Conservation (phyloP, 2,329 filamentous ascomycete genomes). For the Diaporthe longicolla region DNA sequence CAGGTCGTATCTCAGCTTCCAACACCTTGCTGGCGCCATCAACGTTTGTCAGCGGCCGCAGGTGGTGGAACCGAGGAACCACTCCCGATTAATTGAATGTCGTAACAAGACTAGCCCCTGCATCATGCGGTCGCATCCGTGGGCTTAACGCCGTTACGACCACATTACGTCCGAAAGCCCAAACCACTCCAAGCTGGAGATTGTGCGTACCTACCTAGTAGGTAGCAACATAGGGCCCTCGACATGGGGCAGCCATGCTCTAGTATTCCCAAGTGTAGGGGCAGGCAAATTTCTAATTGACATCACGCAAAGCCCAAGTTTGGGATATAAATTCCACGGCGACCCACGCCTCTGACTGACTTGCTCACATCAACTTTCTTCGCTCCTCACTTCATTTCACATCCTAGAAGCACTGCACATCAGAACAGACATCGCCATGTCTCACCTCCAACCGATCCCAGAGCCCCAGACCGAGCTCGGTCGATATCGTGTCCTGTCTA, state of each 20-base stretch:
- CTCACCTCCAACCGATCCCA: slow-evolving; percentile 56
- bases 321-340: background rate
- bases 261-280: background rate
- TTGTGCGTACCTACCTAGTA: background rate
- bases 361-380: background rate
- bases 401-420: background rate
- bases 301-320: background rate
- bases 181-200: background rate
- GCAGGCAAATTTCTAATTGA: too few relatives aligned
- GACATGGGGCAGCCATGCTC: background rate
- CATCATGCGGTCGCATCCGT: background rate
- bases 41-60: background rate
- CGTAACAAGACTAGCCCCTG: background rate
- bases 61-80: background rate
- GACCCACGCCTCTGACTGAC: background rate
- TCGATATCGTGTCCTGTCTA: slow-evolving; percentile 76
- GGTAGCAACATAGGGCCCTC: too few relatives aligned
- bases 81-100: background rate
- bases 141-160: slow-evolving; percentile 19
- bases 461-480: slow-evolving; percentile 72
- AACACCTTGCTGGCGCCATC: slow-evolving; percentile 5
- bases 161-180: background rate
- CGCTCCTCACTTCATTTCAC: background rate
- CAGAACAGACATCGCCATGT: slow-evolving; percentile 43
- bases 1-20: background rate